phyloP scores from a whole-genome alignment of 2,329 filamentous ascomycete species.

The Parastagonospora avenae region DNA sequence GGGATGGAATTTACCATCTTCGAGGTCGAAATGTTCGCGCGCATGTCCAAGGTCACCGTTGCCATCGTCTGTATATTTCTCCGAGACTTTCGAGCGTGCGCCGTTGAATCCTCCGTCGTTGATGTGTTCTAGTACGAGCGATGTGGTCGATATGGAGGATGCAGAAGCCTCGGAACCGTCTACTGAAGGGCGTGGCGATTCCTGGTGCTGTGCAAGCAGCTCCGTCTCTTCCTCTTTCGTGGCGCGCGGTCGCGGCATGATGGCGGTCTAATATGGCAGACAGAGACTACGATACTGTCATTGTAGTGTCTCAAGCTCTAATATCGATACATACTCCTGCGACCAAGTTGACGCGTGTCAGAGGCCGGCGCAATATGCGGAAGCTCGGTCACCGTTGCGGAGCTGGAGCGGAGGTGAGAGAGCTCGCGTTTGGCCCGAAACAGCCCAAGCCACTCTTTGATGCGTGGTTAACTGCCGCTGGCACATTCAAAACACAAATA shows the following conservation, averaged over 20 bases:
- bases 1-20: conserved; percentile 54
- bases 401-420: conserved; percentile 34
- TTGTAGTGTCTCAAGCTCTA: conserved; percentile 9
- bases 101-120: conserved; percentile 57
- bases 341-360: conserved; percentile 1
- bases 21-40: conserved; percentile 57
- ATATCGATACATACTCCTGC: neutral
- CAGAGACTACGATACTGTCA: conserved; percentile 14
- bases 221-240: conserved; percentile 52
- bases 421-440: conserved; percentile 32
- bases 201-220: conserved; percentile 48
- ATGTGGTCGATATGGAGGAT: conserved; percentile 83
- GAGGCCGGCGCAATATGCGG: conserved; percentile 6
- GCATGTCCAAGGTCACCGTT: conserved; percentile 50
- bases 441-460: conserved; percentile 33
- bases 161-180: conserved; percentile 59
- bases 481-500: conserved; percentile 27
- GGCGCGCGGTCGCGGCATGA: conserved; percentile 42
- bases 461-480: conserved; percentile 19
- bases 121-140: conserved; percentile 79
- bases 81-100: conserved; percentile 30
- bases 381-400: conserved; percentile 24
- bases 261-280: conserved; percentile 10
- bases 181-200: conserved; percentile 38
- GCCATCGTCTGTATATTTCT: conserved; percentile 50